Base-by-base conservation (phyloP, 1,284 basidiomycete genomes). In the Polyporus tsugae region DNA sequence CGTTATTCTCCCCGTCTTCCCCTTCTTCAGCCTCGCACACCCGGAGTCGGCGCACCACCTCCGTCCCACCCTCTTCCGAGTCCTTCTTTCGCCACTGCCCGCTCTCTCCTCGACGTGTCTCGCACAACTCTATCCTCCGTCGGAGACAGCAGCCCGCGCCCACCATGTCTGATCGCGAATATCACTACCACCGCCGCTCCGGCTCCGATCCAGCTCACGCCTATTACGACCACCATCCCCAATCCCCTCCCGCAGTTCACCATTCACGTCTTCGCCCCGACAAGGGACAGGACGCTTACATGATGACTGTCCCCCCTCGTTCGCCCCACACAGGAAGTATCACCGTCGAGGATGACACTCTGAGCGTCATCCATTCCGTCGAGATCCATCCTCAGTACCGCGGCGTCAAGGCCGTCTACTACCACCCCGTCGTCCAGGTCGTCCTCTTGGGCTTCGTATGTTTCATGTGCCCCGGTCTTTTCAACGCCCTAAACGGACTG, bases 361-460 rank as follows among this genome's bases (percentile, higher is more conserved):
- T 58, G 39, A 72, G 71, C 61, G 65, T 62, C 17, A 49, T 66
- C 19, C 66, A 62, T 46, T 68, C 71, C 58, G 61, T 70, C 42
- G 71, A 73, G 62, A 57, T 71, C 49, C 74, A 75, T 72, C 67
- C 70, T 41, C 79, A 76, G 58, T 78, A 75, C n/a, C 73, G 74
- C 9, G 80, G 80, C 42, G 63, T 82, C 67, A 78, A 73, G 69
- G 78, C 77, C 36, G 38, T 82, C 53, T 85, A 82, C 74, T 80
- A 80, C 69, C 74, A 81, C 68, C 78, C 84, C 15, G 69, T 78
- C 62, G 78, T 80, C 10, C 84, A 86, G 74, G 84, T 88, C 68
- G 80, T 81, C 68, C 81, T 92, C 81, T 81, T 92, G 64, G 90
- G 89, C 36, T 84, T 92, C 68, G 87, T 92, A 41, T 92, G 90